Percentiles rank a stretch among this genome's conserved stretches.
These are phyloP conservation scores for Ascomycota sp. DNA, from an alignment of 2,329 filamentous ascomycete genomes.

Conservation along the genomic window DNA sequence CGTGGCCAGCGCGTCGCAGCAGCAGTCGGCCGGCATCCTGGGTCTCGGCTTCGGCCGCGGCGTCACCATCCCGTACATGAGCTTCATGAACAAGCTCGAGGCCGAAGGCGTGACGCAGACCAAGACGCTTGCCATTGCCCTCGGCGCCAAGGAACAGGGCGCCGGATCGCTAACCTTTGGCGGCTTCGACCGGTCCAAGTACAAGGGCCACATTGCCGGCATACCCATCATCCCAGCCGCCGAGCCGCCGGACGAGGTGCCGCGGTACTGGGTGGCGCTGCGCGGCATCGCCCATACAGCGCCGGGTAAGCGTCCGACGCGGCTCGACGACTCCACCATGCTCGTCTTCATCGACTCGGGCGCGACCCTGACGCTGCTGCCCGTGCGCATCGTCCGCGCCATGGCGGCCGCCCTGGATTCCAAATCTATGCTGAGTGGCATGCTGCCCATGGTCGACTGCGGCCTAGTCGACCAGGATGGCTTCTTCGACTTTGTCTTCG, in stretches of 20 bases:
- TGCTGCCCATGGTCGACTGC: conserved; percentile 27
- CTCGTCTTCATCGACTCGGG: conserved; percentile 53
- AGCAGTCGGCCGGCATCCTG: conserved; percentile 40
- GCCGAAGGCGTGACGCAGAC: conserved; percentile 33
- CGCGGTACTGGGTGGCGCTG: conserved; percentile 32
- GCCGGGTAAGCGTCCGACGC: conserved; percentile 8
- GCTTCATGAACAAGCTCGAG: conserved; percentile 29
- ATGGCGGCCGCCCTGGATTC: conserved; percentile 30
- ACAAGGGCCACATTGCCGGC: conserved; percentile 33
- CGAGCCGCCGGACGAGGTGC: conserved; percentile 32
- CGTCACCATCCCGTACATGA: conserved; percentile 24
- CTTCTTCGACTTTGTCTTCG: conserved; percentile 27
- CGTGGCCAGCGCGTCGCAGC: conserved; percentile 29
- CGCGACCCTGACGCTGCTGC: conserved; percentile 47
- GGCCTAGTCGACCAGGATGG: conserved; percentile 17
- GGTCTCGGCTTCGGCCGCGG: conserved; percentile 49
- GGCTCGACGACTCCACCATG: conserved; percentile 17
- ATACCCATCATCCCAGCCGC: conserved; percentile 39
- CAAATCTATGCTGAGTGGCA: conserved; percentile 14
- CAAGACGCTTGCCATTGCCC: conserved; percentile 43
- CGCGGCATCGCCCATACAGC: conserved; percentile 20
- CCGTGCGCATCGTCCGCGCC: conserved; percentile 27
- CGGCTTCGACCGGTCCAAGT: conserved; percentile 45
- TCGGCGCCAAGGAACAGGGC: conserved; percentile 38
- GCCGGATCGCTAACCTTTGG: conserved; percentile 48